phyloP scores from a whole-genome alignment of 2,329 filamentous ascomycete genomes.

The Colletotrichum melonis region DNA sequence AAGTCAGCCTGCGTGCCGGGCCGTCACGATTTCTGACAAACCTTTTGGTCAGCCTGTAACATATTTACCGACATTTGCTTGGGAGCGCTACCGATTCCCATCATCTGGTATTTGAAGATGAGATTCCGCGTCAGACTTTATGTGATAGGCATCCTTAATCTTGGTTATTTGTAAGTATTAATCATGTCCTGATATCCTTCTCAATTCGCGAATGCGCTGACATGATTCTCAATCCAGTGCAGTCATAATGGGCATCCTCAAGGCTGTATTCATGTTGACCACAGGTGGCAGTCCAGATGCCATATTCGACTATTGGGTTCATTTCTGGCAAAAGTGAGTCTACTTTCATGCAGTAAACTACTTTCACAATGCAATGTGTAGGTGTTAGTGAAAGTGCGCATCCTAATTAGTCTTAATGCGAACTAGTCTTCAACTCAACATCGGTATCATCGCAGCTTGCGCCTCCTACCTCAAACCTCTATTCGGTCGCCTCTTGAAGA shows the following conservation, averaged over 20 bases:
- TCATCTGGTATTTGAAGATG: slow-evolving; percentile 45
- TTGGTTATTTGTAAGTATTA: slow-evolving; percentile 45
- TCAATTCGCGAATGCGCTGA: neutral
- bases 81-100: slow-evolving; percentile 43
- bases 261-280: slow-evolving; percentile 49
- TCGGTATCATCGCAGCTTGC: slow-evolving; percentile 52
- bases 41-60: slow-evolving; percentile 40
- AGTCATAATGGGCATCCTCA: slow-evolving; percentile 52
- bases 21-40: neutral
- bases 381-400: too few relatives aligned
- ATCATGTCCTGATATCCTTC: neutral
- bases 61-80: slow-evolving; percentile 45
- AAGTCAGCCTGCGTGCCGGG: neutral
- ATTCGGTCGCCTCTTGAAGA: slow-evolving; percentile 42
- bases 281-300: slow-evolving; percentile 41
- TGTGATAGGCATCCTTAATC: slow-evolving; percentile 44
- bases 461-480: slow-evolving; percentile 52
- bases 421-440: slow-evolving; percentile 51
- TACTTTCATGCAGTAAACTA: neutral
- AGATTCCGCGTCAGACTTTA: slow-evolving; percentile 41
- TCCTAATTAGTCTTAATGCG: neutral
- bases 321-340: slow-evolving; percentile 48
- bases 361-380: too few relatives aligned
- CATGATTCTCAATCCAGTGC: slow-evolving; percentile 41
- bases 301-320: slow-evolving; percentile 45